Evolutionary conservation across 805 yeast species (phyloP), one percentile per base, ranked within the genome.

Genomic region (Candida easanensis): DNA sequence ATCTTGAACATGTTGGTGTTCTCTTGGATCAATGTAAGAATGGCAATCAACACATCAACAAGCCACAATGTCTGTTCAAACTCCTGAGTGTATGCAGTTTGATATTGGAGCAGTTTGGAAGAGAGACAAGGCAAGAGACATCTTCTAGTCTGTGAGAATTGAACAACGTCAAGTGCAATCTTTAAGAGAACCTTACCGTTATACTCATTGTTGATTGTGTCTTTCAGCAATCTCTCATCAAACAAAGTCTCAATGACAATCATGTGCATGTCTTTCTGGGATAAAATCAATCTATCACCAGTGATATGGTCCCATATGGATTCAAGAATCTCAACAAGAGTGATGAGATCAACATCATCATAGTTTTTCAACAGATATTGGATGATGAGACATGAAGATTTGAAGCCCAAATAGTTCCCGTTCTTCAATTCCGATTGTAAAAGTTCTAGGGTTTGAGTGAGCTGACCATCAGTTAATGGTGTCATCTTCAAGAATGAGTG

Each of bases 241-340:
- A 77, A 71, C 7, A 80, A 35, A 0, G 79, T 57, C n/a, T 73
- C 64, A 19, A 88, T 78, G 22, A 84, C 68, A 0, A 56, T 45
- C 13, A 76, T 57, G 52, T 89, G 96, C 36, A 87, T 67, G 13
- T 70, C 71, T 39, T 79, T 76, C 49, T 88, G 93, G 34, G 76
- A 75, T 32, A 86, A 65, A 22, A 82, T 75, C 30, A 88, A 64
- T 37, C 95, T 68, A 10, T 80, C 82, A 1, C 73, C 69, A 15
- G 71, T 70, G 19, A 88, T 56, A 18, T 70, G 73, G 4, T 63
- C 64, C 93, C 96, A 87, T 16, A 84, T 67, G 0, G 61, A 55
- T 2, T 62, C 53, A 33, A 77, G 45, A 15, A 70, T 62, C 2
- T 60, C 63, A 14, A 68, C 57, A 17, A 75, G 44, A 4, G 46